Evolutionary conservation across 257 asterid genomes (phyloP).

Genomic region (Paraleonurus japonicus): DNA sequence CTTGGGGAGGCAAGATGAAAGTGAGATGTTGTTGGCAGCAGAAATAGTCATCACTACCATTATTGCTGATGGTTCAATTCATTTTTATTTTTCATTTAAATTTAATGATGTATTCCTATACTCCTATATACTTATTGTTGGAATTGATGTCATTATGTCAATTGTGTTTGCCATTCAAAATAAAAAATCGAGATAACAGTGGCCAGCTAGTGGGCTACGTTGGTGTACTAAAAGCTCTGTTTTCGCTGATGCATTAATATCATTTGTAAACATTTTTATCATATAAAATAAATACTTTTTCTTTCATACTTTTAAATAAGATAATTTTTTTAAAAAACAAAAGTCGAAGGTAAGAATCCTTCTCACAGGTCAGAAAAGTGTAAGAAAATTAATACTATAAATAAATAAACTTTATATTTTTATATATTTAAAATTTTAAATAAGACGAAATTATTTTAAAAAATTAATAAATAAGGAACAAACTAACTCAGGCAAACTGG

Average conservation of each 20-base stretch:
- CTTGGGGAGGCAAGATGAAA: conserved; percentile 13
- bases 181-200: not conserved
- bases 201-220: not conserved
- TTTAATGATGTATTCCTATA: not conserved
- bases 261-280: too few species aligned
- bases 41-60: conserved; percentile 4
- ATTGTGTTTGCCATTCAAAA: not conserved
- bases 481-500: not conserved
- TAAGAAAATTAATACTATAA: too few species aligned
- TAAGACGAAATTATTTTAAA: too few species aligned
- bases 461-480: too few species aligned
- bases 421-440: too few species aligned
- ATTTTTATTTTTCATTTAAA: not conserved
- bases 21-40: conserved; percentile 27
- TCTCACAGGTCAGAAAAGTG: too few species aligned
- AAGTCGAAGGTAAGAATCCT: too few species aligned
- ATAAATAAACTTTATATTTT: too few species aligned
- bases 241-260: not conserved
- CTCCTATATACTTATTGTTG: not conserved
- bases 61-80: not conserved
- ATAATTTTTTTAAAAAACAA: too few species aligned
- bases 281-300: not conserved
- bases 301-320: too few species aligned
- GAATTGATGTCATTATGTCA: not conserved
- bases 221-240: not conserved